Evolutionary conservation across 2,329 filamentous ascomycete species (phyloP), one percentile per base, ranked within the genome.

Genomic region (Colletotrichum viniferum): DNA sequence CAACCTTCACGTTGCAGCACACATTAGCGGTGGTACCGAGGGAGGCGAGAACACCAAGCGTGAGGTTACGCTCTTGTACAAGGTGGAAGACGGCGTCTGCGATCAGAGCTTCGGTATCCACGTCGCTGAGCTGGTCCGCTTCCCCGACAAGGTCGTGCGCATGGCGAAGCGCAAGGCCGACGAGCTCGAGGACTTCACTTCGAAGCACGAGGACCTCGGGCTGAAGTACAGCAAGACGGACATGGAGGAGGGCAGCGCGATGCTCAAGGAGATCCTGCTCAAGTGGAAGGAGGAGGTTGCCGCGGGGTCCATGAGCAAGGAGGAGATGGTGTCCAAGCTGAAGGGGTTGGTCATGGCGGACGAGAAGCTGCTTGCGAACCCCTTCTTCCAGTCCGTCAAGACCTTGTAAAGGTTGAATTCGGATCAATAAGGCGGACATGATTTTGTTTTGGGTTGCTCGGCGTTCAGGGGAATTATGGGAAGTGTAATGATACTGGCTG

Each of bases 91-190:
- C 0, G 97, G 97, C 64, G 94, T 99, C 79, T 98, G 96, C 82
- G 97, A 99, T 84, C 97, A 99, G 86, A 97, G 94, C 74, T 99
- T 99, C 83, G 97, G 97, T 80, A 99, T 99, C 80, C 97, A 99
- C 85, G 97, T 99, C 16, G 97, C 97, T 1, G 97, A 99, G 86
- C 90, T 99, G 7, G 97, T 99, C 24, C 92, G 96, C 60, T 99
- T 99, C 86, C 97, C 97, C 1, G 93, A 95, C 79, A 99, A 99
- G 86, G 97, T 99, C 18, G 94, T 99, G 76, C 95, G 96, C 78
- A 99, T 99, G 97, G 97, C 97, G n/a, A 98, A 98, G 86, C 92
- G 97, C 79, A 99, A 99, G 87, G 97, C 97, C 1, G 97, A 98
- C 84, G 97, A 99, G 88, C 89, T 99, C 43, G 97, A 99, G 84